Evolutionary conservation across 495 filamentous ascomycete genomes (phyloP).

Genomic region (Durotheca rogersii): DNA sequence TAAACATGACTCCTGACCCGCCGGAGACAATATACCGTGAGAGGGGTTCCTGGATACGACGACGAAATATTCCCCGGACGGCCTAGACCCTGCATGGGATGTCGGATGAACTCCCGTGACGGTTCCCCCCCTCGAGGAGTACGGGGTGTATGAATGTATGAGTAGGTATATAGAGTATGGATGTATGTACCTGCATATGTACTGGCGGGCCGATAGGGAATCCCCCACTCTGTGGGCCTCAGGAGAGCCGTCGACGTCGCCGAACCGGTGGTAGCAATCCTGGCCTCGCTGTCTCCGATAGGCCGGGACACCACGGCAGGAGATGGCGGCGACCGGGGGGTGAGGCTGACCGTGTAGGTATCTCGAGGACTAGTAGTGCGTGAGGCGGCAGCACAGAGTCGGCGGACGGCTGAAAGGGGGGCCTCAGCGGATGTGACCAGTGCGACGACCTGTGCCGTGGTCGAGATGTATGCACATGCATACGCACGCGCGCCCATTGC

Average conservation of each 20-base stretch:
- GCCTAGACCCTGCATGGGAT: not conserved
- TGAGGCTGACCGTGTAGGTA: not conserved
- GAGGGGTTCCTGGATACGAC: slow-evolving; percentile 5
- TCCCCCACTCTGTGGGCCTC: slow-evolving; percentile 3
- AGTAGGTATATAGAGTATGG: no score
- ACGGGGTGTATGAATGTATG: no score
- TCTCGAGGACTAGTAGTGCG: no score
- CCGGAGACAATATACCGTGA: slow-evolving; percentile 3
- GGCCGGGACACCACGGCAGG: slow-evolving; percentile 1
- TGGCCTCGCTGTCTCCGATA: slow-evolving; percentile 4
- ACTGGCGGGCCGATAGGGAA: slow-evolving; percentile 2
- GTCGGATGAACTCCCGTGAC: slow-evolving; percentile 8
- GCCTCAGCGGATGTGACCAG: no score
- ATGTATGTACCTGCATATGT: no score
- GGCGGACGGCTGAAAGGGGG: no score
- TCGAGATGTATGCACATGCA: no score
- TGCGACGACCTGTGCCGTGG: no score
- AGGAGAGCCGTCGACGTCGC: slow-evolving; percentile 2
- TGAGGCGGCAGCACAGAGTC: no score
- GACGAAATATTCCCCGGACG: not conserved
- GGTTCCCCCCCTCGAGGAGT: no score
- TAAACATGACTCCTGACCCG: slow-evolving; percentile 8
- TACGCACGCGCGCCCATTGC: no score
- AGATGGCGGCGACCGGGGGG: not conserved
- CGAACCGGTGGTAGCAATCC: slow-evolving; percentile 5